Evolutionary conservation across 768 basidiomycete species (phyloP), one percentile per base, ranked within the genome.

Genomic region (Boletellus ananas): DNA sequence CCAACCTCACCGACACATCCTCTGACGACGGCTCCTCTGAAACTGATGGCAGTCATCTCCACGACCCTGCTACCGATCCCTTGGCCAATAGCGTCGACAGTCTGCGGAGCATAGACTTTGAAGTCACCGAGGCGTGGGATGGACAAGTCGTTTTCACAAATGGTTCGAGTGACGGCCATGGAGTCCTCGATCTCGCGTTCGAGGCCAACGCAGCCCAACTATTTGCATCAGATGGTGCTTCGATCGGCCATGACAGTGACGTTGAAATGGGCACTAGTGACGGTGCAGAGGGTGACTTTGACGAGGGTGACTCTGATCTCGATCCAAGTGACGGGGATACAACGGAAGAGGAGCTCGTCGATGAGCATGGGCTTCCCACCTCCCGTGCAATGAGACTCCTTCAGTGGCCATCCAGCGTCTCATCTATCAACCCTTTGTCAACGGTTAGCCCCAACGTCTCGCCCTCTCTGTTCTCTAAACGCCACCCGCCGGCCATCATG

Each of bases 271-370:
- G 21, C 69, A 76, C 50, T 67, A 79, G 74, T 20, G 55, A 58
- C 9, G 50, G 21, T 36, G 55, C 59, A 18, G 59, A 64, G 42
- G 65, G 53, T 46, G 69, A 68, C 35, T 60, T 58, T 12, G 74
- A 74, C 36, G 77, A 77, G 33, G 75, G 65, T 6, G 74, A 76
- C 23, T 72, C 79, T 47, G 73, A 74, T 49, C 70, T 79, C 50
- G 78, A 72, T 40, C 79, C 76, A 34, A 78, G 72, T 49, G 84
- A 81, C 6, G 86, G 87, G 1, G 85, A 90, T 55, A 88, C 88
- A 4, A 90, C 90, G 2, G 89, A 90, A 61, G 86, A 89, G 54
- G 88, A 92, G 53, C 81, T 90, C 44, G 83, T 90, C n/a, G 87
- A 85, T 47, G 78, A 81, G 9, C 78, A 82, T 52, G 81, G 84